Percentiles rank a stretch among this genome's conserved stretches.
Evolutionary conservation across 2,329 filamentous ascomycete genomes (phyloP).

Genomic region (Arthrobotrys megalospora): DNA sequence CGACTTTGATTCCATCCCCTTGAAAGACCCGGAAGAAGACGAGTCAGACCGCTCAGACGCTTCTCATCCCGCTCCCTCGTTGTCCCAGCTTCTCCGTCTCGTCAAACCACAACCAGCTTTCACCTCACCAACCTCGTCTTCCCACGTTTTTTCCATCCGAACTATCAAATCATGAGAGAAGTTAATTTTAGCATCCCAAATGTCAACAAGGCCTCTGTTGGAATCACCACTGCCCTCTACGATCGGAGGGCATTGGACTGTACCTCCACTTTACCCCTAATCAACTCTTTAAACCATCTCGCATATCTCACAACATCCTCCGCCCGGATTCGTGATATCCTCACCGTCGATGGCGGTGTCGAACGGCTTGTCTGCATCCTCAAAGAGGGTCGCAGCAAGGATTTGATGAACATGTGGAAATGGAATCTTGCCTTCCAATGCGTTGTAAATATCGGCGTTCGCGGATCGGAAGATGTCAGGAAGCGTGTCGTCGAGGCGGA

Average conservation of each 20-base stretch:
- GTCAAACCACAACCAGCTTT: slow-evolving; percentile 4
- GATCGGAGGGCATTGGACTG: slow-evolving; percentile 97
- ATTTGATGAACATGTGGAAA: slow-evolving; percentile 99
- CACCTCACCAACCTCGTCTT: not conserved
- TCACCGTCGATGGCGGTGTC: slow-evolving; percentile 98
- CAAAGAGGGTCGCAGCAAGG: slow-evolving; percentile 95
- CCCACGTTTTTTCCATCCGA: not conserved
- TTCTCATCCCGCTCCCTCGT: slow-evolving; percentile 29
- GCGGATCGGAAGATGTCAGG: slow-evolving; percentile 92
- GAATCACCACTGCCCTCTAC: slow-evolving; percentile 98
- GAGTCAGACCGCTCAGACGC: slow-evolving; percentile 2
- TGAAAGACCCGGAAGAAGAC: slow-evolving; percentile 25
- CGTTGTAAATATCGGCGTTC: slow-evolving; percentile 97
- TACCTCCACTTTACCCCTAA: slow-evolving; percentile 95
- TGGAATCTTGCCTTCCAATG: slow-evolving; percentile 99
- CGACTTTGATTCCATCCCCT: slow-evolving; percentile 18
- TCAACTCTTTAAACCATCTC: slow-evolving; percentile 99
- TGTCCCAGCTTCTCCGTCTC: slow-evolving; percentile 13
- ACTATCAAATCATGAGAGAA: slow-evolving; percentile 84
- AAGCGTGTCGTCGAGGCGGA: slow-evolving; percentile 97
- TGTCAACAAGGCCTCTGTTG: slow-evolving; percentile 98
- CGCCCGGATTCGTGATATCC: slow-evolving; percentile 94
- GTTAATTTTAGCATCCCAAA: slow-evolving; percentile 99
- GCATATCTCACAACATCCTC: slow-evolving; percentile 98
- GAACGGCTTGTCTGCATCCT: slow-evolving; percentile 96